Conservation (phyloP, 179 eudicot species). For the Heliamphora pulchella region DNA sequence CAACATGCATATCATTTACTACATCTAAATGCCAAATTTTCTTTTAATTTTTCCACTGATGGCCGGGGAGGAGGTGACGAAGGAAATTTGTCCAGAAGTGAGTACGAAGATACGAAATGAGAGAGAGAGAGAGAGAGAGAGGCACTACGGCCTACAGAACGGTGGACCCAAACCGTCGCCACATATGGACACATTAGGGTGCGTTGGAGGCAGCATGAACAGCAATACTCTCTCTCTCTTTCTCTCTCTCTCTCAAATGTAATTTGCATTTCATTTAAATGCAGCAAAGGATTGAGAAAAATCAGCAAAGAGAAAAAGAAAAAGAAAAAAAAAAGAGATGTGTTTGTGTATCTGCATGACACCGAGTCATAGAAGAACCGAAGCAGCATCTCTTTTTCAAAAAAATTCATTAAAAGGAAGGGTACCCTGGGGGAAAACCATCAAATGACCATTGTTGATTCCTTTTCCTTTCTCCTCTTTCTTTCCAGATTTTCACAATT, state of each 20-base stretch:
- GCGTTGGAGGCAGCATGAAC: constrained; percentile 13
- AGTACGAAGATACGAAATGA: too few species aligned
- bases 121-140: too few species aligned
- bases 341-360: constrained; percentile 20
- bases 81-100: constrained; percentile 17
- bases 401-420: neutral
- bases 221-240: neutral
- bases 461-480: neutral
- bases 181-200: constrained; percentile 8
- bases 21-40: neutral
- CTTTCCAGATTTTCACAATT: neutral
- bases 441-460: constrained; percentile 6
- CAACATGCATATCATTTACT: too few species aligned
- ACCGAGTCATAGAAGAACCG: constrained; percentile 15
- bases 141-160: too few species aligned
- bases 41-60: constrained; percentile 1
- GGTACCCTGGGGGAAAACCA: constrained; percentile 1
- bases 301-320: too few species aligned
- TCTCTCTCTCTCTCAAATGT: constrained; percentile 4
- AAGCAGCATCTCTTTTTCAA: neutral
- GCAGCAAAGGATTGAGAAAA: constrained; percentile 4
- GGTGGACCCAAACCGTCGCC: constrained; percentile 20
- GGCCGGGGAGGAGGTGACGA: constrained; percentile 17
- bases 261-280: neutral
- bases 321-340: too few species aligned